Base-by-base conservation (phyloP, 1,284 basidiomycete genomes). In the Ceratobasidium sp. region DNA sequence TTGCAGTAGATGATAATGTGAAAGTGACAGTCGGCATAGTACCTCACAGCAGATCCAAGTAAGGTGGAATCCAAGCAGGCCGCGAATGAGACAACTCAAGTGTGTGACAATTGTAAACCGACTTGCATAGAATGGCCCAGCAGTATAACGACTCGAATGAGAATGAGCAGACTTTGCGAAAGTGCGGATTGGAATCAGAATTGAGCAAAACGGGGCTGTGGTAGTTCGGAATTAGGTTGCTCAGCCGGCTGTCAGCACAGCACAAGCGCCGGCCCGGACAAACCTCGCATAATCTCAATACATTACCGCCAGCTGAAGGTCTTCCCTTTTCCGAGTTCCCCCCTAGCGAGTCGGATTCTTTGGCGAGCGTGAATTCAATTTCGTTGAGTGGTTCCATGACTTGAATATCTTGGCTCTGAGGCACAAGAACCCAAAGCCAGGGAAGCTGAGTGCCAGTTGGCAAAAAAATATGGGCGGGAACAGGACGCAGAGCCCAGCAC, bases 1-100 rank as follows among this genome's bases (percentile, higher is more conserved):
- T 85, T 38, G 83, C 82, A 46, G 69, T 73, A 33, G 68, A 69
- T 20, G 78, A 50, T 20, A 71, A 59, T 38, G 76, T 23, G 12
- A 57, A 57, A 12, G 55, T 65, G 55, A 78, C 70, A 44, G 73
- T 75, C 41, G 79, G 79, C 79, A 79, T 79, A 57, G 10, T 23
- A 20, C 2, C 27, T n/a, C 3, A 12, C 23, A 3, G 27, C n/a
- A 3, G 27, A 14, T 3, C 18, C 4, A 38, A 38, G 3, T n/a
- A n/a, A n/a, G n/a, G 38, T 38, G 38, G 8, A 8, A 38, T 38
- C 38, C 38, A 38, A 38, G 38, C 3, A 38, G 38, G 38, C 38
- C 38, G 3, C 38, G 38, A 38, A 38, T 38, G n/a, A 38, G 3
- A 38, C 8, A 38, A 8, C 38, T 38, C 8, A 8, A 38, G 38